Percentiles rank a stretch among this genome's conserved stretches.
These are phyloP conservation scores for Coniosporium apollinis DNA, from an alignment of 495 filamentous ascomycete genomes.

Conservation along the genomic window DNA sequence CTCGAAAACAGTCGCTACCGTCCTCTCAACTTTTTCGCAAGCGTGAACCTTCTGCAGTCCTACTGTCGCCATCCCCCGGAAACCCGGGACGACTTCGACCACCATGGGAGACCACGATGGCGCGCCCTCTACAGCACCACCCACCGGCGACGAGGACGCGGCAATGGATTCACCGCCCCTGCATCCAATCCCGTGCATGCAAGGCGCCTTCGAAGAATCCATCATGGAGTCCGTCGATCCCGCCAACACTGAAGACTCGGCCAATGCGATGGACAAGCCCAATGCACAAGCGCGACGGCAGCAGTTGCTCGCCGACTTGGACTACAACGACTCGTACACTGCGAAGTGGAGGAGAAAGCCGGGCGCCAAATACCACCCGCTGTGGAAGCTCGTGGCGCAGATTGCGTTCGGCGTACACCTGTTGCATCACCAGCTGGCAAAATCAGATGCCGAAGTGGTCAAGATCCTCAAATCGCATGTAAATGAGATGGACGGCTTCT, in stretches of 20 bases:
- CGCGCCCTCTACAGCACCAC: too few relatives aligned
- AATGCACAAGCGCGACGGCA: conserved; percentile 50
- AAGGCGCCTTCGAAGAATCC: conserved; percentile 86
- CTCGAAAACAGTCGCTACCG: too few relatives aligned
- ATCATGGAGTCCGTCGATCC: conserved; percentile 51
- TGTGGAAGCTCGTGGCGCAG: conserved; percentile 82
- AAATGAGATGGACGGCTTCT: conserved; percentile 79
- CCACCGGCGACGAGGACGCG: too few relatives aligned
- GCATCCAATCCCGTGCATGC: conserved; percentile 73
- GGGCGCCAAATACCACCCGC: conserved; percentile 57
- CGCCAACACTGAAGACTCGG: conserved; percentile 23
- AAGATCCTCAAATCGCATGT: conserved; percentile 84
- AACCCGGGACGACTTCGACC: too few relatives aligned
- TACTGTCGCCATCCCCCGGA: too few relatives aligned
- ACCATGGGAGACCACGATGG: too few relatives aligned
- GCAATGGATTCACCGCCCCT: too few relatives aligned
- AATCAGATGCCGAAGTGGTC: conserved; percentile 71
- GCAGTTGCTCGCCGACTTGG: conserved; percentile 46
- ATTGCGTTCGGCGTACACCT: conserved; percentile 89
- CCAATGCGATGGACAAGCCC: conserved; percentile 32
- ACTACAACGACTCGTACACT: conserved; percentile 46
- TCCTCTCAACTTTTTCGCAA: too few relatives aligned
- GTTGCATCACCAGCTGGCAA: conserved; percentile 68
- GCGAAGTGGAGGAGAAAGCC: conserved; percentile 57
- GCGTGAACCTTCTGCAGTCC: too few relatives aligned